Evolutionary conservation across 257 asterid genomes (phyloP).

Genomic region (Mentha longifolia): DNA sequence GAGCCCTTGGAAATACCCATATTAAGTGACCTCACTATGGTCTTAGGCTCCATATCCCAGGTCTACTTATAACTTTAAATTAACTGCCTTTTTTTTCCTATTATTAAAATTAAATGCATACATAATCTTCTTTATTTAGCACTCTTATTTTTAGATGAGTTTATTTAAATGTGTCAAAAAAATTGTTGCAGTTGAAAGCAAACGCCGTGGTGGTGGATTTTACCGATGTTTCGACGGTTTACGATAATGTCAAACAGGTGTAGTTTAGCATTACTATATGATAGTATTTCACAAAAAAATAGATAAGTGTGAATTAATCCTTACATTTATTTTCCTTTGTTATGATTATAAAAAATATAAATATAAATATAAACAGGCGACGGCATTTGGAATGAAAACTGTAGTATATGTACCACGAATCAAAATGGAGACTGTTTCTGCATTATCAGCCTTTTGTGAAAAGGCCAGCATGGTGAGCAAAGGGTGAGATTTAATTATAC

Average conservation of each 20-base stretch:
- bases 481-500: conserved; percentile 60
- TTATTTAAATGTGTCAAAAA: neutral
- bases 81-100: neutral
- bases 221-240: conserved; percentile 81
- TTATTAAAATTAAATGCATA: neutral
- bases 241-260: conserved; percentile 92
- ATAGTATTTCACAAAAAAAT: neutral
- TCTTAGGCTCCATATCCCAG: conserved; percentile 90
- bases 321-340: neutral
- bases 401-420: conserved; percentile 75
- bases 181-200: conserved; percentile 58
- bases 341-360: neutral
- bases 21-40: conserved; percentile 82
- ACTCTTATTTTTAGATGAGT: too few relatives aligned
- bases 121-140: neutral
- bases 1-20: conserved; percentile 86
- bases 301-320: conserved; percentile 2
- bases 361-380: conserved; percentile 48
- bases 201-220: conserved; percentile 83
- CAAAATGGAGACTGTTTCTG: conserved; percentile 68
- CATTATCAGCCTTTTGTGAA: conserved; percentile 82
- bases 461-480: conserved; percentile 96
- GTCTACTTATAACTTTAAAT: conserved; percentile 35
- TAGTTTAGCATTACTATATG: conserved; percentile 4
- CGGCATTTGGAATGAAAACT: conserved; percentile 86